Evolutionary conservation across 495 filamentous ascomycete genomes (phyloP).

Genomic region (Xanthoparmelia taractica): DNA sequence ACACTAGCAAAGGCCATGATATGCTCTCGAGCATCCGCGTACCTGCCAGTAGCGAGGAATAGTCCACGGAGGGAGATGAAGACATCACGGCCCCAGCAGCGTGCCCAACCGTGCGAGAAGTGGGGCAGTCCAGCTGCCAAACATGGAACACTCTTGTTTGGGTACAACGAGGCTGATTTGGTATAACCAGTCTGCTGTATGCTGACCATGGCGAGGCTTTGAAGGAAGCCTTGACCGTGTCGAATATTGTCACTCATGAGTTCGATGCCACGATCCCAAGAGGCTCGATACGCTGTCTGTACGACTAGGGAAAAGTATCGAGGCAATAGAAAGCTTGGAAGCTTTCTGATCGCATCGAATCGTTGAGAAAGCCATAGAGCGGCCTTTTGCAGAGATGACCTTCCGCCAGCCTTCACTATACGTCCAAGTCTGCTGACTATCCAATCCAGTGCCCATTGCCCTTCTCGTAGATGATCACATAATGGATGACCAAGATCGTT

Average conservation of each 20-base stretch:
- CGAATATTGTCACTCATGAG: constrained; percentile 70
- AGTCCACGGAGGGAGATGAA: constrained; percentile 93
- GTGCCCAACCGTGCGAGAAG: constrained; percentile 87
- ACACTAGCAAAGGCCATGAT: constrained; percentile 94
- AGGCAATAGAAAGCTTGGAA: constrained; percentile 85
- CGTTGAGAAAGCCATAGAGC: constrained; percentile 73
- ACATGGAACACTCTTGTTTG: constrained; percentile 71
- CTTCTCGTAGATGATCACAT: constrained; percentile 84
- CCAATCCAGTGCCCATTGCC: constrained; percentile 93
- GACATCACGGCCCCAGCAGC: constrained; percentile 95
- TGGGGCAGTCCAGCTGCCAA: constrained; percentile 92
- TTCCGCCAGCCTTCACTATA: constrained; percentile 52
- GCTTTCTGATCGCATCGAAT: constrained; percentile 70
- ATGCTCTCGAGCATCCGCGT: constrained; percentile 81
- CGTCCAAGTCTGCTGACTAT: constrained; percentile 70
- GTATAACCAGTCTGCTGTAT: constrained; percentile 82
- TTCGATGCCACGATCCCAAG: constrained; percentile 66
- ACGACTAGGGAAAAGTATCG: constrained; percentile 88
- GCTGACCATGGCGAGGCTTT: constrained; percentile 81
- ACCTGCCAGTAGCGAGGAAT: constrained; percentile 80
- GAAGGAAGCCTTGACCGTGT: constrained; percentile 74
- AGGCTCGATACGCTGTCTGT: constrained; percentile 76
- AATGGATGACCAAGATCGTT: constrained; percentile 92
- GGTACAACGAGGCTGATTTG: constrained; percentile 84
- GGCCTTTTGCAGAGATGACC: constrained; percentile 51